Percentiles rank a stretch among this genome's conserved stretches.
These are phyloP conservation scores for Rhynchospora breviuscula DNA, from an alignment of 176 grass and related monocot species.

Conservation along the genomic window DNA sequence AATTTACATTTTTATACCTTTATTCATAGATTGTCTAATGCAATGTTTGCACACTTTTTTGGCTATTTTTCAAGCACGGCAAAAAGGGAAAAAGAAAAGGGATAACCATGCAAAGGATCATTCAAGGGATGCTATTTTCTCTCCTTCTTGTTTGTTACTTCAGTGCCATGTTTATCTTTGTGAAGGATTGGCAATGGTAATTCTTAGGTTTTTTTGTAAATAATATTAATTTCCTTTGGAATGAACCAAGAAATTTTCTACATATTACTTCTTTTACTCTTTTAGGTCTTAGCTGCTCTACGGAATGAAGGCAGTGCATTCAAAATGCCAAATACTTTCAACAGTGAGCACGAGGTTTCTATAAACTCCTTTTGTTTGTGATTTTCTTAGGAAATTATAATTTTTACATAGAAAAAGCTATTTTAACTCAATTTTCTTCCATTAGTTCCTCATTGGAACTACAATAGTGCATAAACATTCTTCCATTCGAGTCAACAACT, in stretches of 20 bases:
- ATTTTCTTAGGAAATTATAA: slow-evolving; percentile 2
- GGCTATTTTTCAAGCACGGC: slow-evolving; percentile 48
- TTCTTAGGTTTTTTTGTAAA: background rate
- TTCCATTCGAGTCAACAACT: background rate
- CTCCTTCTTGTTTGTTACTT: slow-evolving; percentile 66
- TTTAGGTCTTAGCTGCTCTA: slow-evolving; percentile 71
- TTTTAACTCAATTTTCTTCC: background rate
- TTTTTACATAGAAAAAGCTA: background rate
- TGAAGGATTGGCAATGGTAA: slow-evolving; percentile 94
- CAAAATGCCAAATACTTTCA: slow-evolving; percentile 67
- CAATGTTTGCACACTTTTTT: slow-evolving; percentile 6
- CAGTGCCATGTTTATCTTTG: slow-evolving; percentile 86
- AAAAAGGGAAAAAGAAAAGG: slow-evolving; percentile 93
- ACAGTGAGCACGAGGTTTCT: slow-evolving; percentile 77
- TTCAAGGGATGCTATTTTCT: slow-evolving; percentile 48
- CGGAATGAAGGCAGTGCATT: slow-evolving; percentile 67
- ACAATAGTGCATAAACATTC: background rate
- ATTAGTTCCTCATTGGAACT: background rate
- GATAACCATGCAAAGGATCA: slow-evolving; percentile 59
- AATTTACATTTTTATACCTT: slow-evolving; percentile 17
- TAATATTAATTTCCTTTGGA: slow-evolving; percentile 6
- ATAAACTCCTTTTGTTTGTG: slow-evolving; percentile 1
- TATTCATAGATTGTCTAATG: slow-evolving; percentile 17
- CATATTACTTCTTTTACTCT: slow-evolving; percentile 9
- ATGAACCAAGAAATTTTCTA: slow-evolving; percentile 6